phyloP scores from a whole-genome alignment of 2,329 filamentous ascomycete genomes.

The Septoria petroselini region DNA sequence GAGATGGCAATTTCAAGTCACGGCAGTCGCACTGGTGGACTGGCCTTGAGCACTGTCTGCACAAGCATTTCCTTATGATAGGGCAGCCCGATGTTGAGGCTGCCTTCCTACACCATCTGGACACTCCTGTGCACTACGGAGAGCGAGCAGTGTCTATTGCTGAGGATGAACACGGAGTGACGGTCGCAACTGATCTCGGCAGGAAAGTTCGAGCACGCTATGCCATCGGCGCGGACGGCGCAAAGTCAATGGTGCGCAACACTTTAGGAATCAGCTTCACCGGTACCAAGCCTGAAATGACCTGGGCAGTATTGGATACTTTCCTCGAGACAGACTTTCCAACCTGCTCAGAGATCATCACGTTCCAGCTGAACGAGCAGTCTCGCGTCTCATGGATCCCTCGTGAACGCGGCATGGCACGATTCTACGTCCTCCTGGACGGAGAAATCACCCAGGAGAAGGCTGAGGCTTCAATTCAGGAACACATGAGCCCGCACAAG shows the following conservation, averaged over 20 bases:
- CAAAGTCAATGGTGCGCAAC: slow-evolving; percentile 15
- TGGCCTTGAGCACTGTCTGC: slow-evolving; percentile 14
- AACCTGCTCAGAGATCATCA: slow-evolving; percentile 17
- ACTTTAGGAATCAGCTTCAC: slow-evolving; percentile 16
- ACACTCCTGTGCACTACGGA: slow-evolving; percentile 9
- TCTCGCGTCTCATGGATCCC: slow-evolving; percentile 17
- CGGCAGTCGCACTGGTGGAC: slow-evolving; percentile 14
- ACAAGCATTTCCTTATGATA: slow-evolving; percentile 17
- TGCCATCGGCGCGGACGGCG: slow-evolving; percentile 16
- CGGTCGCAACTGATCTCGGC: slow-evolving; percentile 5
- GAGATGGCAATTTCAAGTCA: slow-evolving; percentile 10
- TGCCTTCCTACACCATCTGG: slow-evolving; percentile 1
- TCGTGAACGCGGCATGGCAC: slow-evolving; percentile 16
- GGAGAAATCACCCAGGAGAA: slow-evolving; percentile 17
- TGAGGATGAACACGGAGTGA: slow-evolving; percentile 9
- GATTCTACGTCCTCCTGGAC: slow-evolving; percentile 18
- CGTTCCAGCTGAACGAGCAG: slow-evolving; percentile 18
- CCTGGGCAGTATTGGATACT: slow-evolving; percentile 15
- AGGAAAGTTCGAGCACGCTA: slow-evolving; percentile 10
- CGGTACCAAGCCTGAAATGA: slow-evolving; percentile 19
- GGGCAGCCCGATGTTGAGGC: slow-evolving; percentile 16
- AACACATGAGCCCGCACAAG: slow-evolving; percentile 11
- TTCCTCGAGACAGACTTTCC: slow-evolving; percentile 20
- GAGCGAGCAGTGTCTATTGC: slow-evolving; percentile 10
- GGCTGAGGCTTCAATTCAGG: slow-evolving; percentile 13